Evolutionary conservation across 1,284 basidiomycete genomes (phyloP).

Genomic region (Anthracocystis walkeri): DNA sequence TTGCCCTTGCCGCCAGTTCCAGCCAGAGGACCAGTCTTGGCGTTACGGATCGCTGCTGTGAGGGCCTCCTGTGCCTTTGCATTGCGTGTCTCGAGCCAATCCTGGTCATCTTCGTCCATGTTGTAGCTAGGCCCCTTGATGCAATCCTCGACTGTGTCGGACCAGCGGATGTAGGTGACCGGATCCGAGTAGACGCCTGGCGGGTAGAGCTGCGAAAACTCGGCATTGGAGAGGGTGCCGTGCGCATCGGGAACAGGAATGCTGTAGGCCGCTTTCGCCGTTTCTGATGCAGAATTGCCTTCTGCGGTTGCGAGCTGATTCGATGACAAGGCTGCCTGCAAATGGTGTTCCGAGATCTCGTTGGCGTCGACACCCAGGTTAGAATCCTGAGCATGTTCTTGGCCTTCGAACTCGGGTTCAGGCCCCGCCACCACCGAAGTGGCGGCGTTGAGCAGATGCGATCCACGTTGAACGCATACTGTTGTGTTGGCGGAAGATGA

Average conservation of each 20-base stretch:
- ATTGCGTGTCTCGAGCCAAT: constrained; percentile 93
- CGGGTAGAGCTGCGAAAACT: constrained; percentile 63
- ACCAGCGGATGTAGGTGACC: constrained; percentile 82
- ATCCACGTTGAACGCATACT: constrained; percentile 62
- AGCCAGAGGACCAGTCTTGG: constrained; percentile 72
- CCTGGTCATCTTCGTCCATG: constrained; percentile 95
- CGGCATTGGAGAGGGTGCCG: constrained; percentile 51
- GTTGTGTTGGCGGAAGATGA: constrained; percentile 3
- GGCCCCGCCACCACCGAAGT: constrained; percentile 60
- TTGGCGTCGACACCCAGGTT: constrained; percentile 64
- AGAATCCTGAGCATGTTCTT: constrained; percentile 61
- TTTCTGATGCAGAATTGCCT: constrained; percentile 29
- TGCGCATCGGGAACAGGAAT: constrained; percentile 68
- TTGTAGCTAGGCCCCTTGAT: constrained; percentile 79
- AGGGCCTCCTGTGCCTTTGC: constrained; percentile 87
- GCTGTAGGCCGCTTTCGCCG: constrained; percentile 61
- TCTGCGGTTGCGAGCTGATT: constrained; percentile 63
- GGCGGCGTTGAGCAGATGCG: constrained; percentile 57
- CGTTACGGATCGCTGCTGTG: constrained; percentile 79
- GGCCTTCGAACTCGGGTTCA: constrained; percentile 62
- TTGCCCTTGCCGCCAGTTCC: constrained; percentile 51
- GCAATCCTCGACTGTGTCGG: constrained; percentile 89
- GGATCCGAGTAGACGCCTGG: constrained; percentile 65
- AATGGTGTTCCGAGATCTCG: constrained; percentile 67
- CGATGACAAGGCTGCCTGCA: constrained; percentile 68